Evolutionary conservation across 2,329 filamentous ascomycete genomes (phyloP), one percentile per base, ranked within the genome.

Genomic region (Lizonia empirigonia): DNA sequence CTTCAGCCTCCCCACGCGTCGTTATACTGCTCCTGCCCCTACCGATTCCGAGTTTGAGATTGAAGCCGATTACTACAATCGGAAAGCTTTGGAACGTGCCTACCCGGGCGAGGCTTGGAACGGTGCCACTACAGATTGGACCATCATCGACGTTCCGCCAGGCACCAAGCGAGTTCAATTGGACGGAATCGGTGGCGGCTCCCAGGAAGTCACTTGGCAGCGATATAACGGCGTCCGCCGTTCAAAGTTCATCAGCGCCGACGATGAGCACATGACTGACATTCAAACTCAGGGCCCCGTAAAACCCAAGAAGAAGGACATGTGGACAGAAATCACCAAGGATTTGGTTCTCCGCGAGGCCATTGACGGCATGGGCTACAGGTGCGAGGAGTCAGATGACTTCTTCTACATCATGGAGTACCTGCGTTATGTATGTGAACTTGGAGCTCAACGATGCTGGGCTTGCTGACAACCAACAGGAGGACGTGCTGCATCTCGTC

Each of bases 321-420:
- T 96, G 78, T 97, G 93, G 93, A 99, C 94, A 0, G 94, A 97
- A 75, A 91, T 99, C 63, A 96, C 93, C 36, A 96, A 96, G 76
- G 92, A 96, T 62, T 76, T 97, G 27, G 90, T 97, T 13, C 81
- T 87, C 51, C 85, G 88, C 44, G 91, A 97, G 70, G 94, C 94
- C 15, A 89, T 97, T 58, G 87, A 96, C 62, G 81, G 88, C 64
- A 77, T 87, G 68, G 90, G 90, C 2, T 97, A 96, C 73, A 86
- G 90, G 53, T 97, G 87, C 68, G 91, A 97, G 70, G 92, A 97
- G 79, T 94, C 90, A 0, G 88, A 91, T 45, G 84, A 82, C 56
- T 95, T 91, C 74, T 97, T 89, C 75, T 97, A 97, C 73, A 85
- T 97, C 36, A 93, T 96, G 79, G 85, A 93, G 57, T 97, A 96